Conservation (phyloP, 148 eudicot species). For the Nepenthes gracilis region DNA sequence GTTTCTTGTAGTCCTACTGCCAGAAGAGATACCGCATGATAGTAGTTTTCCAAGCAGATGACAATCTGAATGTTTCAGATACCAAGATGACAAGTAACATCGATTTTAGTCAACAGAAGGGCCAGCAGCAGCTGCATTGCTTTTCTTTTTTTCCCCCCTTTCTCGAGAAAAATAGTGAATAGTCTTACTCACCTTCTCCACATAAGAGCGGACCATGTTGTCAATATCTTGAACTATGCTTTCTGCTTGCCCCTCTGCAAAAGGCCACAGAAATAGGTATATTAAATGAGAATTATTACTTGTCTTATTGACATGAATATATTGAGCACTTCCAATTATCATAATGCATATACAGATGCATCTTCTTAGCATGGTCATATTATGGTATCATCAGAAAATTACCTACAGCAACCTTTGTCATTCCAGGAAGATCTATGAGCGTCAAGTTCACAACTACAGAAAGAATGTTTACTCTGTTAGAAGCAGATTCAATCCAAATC, state of each 20-base stretch:
- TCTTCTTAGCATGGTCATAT: neutral
- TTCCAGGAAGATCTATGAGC: slow-evolving; percentile 97
- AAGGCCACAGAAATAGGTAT: slow-evolving; percentile 1
- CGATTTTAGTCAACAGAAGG: too few relatives aligned
- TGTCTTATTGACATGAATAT: neutral
- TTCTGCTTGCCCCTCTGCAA: slow-evolving; percentile 88
- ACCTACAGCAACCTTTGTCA: slow-evolving; percentile 99
- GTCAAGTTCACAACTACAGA: slow-evolving; percentile 95
- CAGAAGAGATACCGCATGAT: too few relatives aligned
- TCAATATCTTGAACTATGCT: slow-evolving; percentile 92
- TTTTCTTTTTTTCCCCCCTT: neutral
- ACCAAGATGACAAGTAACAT: too few relatives aligned
- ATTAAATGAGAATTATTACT: neutral
- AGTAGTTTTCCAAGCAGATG: too few relatives aligned
- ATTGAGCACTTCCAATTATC: neutral
- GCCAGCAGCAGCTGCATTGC: neutral
- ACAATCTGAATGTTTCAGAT: too few relatives aligned
- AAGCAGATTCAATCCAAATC: neutral
- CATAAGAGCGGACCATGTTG: slow-evolving; percentile 96
- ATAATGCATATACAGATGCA: neutral
- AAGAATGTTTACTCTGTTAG: slow-evolving; percentile 9
- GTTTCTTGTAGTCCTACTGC: too few relatives aligned
- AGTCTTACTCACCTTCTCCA: slow-evolving; percentile 64
- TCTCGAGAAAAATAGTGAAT: neutral
- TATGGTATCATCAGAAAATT: slow-evolving; percentile 17